Evolutionary conservation across 148 eudicot genomes (phyloP), one percentile per base, ranked within the genome.

Genomic region (Fagopyrum tataricum): DNA sequence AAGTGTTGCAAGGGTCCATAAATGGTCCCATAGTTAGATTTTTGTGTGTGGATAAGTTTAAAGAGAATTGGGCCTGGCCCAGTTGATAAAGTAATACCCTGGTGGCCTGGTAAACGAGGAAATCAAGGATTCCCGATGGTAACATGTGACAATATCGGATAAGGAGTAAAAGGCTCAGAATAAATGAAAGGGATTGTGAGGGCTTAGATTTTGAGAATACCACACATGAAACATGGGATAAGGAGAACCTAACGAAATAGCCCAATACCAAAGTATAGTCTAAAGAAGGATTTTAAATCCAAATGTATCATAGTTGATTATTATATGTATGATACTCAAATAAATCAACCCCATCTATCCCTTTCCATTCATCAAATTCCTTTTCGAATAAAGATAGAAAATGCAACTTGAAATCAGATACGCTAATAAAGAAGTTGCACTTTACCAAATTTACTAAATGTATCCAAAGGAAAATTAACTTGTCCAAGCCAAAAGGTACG

Each of bases 371-470:
- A 8, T 46, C 49, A 11, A 31, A 31, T 31, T 46, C 13, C 12
- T 11, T 10, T 46, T 13, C 49, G 13, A 64, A 15, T 8, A 55
- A 20, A 24, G 23, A 21, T 53, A n/a, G 8, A 15, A 18, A 15
- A 52, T 52, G 4, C 21, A 52, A 3, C 31, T 15, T n/a, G 2
- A 37, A 13, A 64, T 64, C 7, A 64, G 17, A 64, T 31, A 31
- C 69, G 43, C 69, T 13, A 64, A 64, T 64, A 64, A 62, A 62
- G 68, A 62, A 64, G 69, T 64, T 37, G 69, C 69, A 64, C 68
- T 31, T 31, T 62, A 37, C 41, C 43, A 64, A 31, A 31, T 1
- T 64, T 62, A 17, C 43, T n/a, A 62, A 11, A 62, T 62, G 68
- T 12, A 24, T 11, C 67, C 67, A 61, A 26, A 21, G 10, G 6